Percentiles rank a stretch among this genome's conserved stretches.
Conservation (phyloP, 345 rosid genomes). For the Draba incana region DNA sequence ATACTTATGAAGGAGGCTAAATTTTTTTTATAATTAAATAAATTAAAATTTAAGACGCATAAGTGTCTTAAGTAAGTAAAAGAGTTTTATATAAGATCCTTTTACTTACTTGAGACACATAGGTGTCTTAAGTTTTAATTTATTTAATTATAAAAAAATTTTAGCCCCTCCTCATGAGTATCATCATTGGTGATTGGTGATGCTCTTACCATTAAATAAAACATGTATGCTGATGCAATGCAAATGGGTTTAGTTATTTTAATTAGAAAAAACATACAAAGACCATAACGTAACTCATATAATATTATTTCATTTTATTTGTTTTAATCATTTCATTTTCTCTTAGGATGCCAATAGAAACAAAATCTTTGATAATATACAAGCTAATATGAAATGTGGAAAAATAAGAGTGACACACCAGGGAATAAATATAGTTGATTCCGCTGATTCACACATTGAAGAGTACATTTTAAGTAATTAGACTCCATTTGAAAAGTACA, state of each 20-base stretch:
- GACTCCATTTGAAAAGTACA: neutral
- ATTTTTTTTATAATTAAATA: no score
- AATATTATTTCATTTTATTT: neutral
- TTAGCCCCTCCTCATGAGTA: no score
- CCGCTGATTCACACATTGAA: neutral
- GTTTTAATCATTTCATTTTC: constrained; percentile 13
- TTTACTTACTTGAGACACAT: no score
- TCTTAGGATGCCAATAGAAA: constrained; percentile 14
- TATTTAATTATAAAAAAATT: no score
- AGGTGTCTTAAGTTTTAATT: no score
- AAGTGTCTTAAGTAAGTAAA: no score
- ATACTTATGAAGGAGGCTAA: no score
- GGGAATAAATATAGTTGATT: neutral
- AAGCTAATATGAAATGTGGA: neutral
- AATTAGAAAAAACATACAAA: neutral
- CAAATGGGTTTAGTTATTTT: constrained; percentile 10
- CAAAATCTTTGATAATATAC: constrained; percentile 12
- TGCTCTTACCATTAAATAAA: neutral
- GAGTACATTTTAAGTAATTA: constrained; percentile 20
- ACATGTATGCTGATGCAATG: constrained; percentile 19
- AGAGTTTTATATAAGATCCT: no score
- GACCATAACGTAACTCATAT: neutral
- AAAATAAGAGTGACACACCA: no score
- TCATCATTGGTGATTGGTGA: no score
- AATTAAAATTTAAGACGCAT: no score